phyloP scores from a whole-genome alignment of 2,329 filamentous ascomycete genomes.

The Pseudopithomyces maydicus region DNA sequence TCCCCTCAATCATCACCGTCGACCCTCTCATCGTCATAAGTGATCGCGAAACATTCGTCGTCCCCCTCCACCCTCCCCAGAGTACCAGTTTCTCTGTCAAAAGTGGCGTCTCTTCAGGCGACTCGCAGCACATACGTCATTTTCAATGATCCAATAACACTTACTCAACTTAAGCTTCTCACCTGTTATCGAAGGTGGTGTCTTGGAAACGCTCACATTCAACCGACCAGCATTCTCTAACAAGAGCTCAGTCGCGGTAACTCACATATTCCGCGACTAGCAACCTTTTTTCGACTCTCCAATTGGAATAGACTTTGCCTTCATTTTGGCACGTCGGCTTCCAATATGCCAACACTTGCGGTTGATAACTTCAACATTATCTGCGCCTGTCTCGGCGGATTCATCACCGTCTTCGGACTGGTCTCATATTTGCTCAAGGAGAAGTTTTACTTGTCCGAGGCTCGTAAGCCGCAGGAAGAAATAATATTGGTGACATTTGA shows the following conservation, averaged over 20 bases:
- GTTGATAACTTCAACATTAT: slow-evolving; percentile 84
- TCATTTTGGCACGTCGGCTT: slow-evolving; percentile 6
- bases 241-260: slow-evolving; percentile 9
- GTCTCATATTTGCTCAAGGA: slow-evolving; percentile 91
- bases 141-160: slow-evolving; percentile 41
- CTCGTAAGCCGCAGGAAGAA: slow-evolving; percentile 62
- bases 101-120: slow-evolving; percentile 9
- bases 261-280: background rate
- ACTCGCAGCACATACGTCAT: background rate
- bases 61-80: background rate
- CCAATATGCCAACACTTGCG: slow-evolving; percentile 64
- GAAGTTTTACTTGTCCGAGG: slow-evolving; percentile 88
- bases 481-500: background rate
- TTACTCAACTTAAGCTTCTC: slow-evolving; percentile 4
- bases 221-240: slow-evolving; percentile 19
- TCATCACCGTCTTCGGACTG: slow-evolving; percentile 86
- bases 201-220: background rate
- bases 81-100: background rate
- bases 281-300: background rate
- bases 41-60: background rate
- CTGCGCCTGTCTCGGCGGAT: slow-evolving; percentile 79
- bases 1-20: background rate
- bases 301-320: slow-evolving; percentile 8
- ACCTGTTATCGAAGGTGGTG: background rate
- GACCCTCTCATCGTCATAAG: background rate